A percentile compares a stretch with the other conserved stretches of the same genome.
Evolutionary conservation across 2,329 filamentous ascomycete genomes (phyloP).

Genomic region (Basipetospora chlamydospora): DNA sequence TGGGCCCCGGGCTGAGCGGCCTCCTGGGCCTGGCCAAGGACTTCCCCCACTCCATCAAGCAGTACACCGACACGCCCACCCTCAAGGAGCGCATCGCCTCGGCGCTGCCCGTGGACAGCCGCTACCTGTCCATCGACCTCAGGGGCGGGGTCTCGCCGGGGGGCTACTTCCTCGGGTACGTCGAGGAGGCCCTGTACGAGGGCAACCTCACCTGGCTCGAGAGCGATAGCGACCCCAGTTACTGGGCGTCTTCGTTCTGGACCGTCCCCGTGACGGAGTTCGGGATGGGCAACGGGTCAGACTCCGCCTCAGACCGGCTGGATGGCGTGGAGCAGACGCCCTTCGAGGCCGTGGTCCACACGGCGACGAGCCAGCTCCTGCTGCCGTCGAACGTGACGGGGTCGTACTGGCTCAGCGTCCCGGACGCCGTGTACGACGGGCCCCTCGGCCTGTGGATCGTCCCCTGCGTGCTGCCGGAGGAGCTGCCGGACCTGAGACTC

Average conservation of each 20-base stretch:
- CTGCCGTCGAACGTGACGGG: conserved; percentile 39
- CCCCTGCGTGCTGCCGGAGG: conserved; percentile 36
- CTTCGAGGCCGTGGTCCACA: conserved; percentile 48
- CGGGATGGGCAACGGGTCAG: conserved; percentile 25
- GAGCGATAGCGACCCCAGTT: conserved; percentile 7
- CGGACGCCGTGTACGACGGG: conserved; percentile 33
- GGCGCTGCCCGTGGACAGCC: conserved; percentile 18
- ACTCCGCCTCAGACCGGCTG: conserved; percentile 13
- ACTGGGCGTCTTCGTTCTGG: conserved; percentile 45
- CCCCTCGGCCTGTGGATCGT: conserved; percentile 36
- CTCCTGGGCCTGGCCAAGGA: conserved; percentile 37
- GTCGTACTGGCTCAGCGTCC: conserved; percentile 44
- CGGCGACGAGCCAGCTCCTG: conserved; percentile 53
- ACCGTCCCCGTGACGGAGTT: conserved; percentile 42
- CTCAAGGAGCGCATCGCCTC: conserved; percentile 12
- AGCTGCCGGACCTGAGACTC: conserved; percentile 42
- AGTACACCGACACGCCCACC: conserved; percentile 26
- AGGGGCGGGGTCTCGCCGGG: conserved; percentile 29
- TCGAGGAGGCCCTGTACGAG: conserved; percentile 24
- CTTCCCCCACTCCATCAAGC: conserved; percentile 27
- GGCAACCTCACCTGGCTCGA: conserved; percentile 29
- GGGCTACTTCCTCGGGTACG: conserved; percentile 33
- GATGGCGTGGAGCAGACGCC: conserved; percentile 18
- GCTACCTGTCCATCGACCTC: conserved; percentile 36
- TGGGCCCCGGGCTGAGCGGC: conserved; percentile 28